These are phyloP conservation scores for Trichoderma atroviride DNA, from an alignment of 2,329 filamentous ascomycete species.

Conservation along the genomic window DNA sequence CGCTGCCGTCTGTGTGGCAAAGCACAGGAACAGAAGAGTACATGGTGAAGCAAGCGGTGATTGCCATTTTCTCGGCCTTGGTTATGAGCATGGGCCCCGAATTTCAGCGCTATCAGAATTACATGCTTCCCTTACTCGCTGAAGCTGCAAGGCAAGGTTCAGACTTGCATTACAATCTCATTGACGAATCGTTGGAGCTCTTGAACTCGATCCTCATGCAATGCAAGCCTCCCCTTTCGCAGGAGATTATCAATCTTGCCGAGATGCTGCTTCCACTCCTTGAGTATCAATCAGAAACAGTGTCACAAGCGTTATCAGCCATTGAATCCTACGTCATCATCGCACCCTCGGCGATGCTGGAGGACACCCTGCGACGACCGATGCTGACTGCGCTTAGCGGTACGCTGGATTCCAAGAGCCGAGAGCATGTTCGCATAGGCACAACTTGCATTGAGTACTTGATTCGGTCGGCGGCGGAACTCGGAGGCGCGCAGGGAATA, in stretches of 20 bases:
- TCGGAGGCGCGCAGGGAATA: slow-evolving; percentile 65
- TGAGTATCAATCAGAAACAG: slow-evolving; percentile 65
- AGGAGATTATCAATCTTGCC: slow-evolving; percentile 64
- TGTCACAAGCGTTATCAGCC: slow-evolving; percentile 63
- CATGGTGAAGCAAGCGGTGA: slow-evolving; percentile 90
- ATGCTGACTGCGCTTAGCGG: slow-evolving; percentile 53
- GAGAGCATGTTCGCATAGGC: slow-evolving; percentile 61
- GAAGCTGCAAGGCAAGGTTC: slow-evolving; percentile 78
- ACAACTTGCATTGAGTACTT: slow-evolving; percentile 66
- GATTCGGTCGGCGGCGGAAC: slow-evolving; percentile 62
- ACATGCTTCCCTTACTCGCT: slow-evolving; percentile 80
- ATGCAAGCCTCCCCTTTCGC: slow-evolving; percentile 62
- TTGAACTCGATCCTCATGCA: slow-evolving; percentile 77
- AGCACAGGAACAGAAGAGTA: slow-evolving; percentile 78
- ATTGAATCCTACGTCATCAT: slow-evolving; percentile 72
- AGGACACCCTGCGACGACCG: slow-evolving; percentile 56
- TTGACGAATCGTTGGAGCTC: slow-evolving; percentile 89
- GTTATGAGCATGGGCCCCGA: slow-evolving; percentile 82
- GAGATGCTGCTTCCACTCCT: slow-evolving; percentile 67
- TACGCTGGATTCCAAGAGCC: slow-evolving; percentile 55
- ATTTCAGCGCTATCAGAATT: slow-evolving; percentile 74
- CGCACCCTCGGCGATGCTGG: slow-evolving; percentile 67
- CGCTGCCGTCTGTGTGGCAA: slow-evolving; percentile 83
- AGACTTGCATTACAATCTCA: slow-evolving; percentile 75
- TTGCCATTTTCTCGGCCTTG: slow-evolving; percentile 81